Evolutionary conservation across 495 filamentous ascomycete species (phyloP), one percentile per base, ranked within the genome.

Genomic region (Penicillium fimorum): DNA sequence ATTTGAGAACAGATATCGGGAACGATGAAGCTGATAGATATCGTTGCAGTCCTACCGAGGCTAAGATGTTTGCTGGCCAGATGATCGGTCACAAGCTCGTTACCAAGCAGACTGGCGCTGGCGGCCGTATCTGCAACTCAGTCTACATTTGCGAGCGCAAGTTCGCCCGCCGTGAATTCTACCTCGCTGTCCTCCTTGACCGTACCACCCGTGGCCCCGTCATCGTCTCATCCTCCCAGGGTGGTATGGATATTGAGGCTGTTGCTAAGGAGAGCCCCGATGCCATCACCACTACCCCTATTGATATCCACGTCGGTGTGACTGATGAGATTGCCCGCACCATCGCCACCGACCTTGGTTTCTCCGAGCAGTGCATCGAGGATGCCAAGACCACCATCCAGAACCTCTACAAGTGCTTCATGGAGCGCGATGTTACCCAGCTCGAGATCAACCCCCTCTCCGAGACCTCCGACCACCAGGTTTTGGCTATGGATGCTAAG

Each of bases 11-110:
- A 24, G 5, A 18, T 22, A 22, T 29, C 46, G 11, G 22, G 24
- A 29, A 30, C 11, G 44, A 15, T 32, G 11, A 55, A 56, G 45
- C 76, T 74, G 42, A 52, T 17, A 18, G 13, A 47, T 55, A 50
- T 57, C 35, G 59, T 37, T 61, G 11, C 49, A 89, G 86, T 45
- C 82, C 88, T 32, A 85, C 84, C 57, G 88, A 91, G 81, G 94
- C 94, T 70, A 92, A 90, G 80, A 96, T 97, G 87, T 96, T 98
- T 69, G 92, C 94, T 67, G 86, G 89, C 59, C 92, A 98, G 78
- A 98, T 98, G 94, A 97, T 98, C 76, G 94, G 94, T 63, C 94
- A 98, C 75, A 96, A 96, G 77, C 91, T 98, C 76, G 86, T 98
- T 76, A 98, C 94, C 73, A 98, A 98, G 84, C 94, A 98, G 80